Conservation (phyloP, 2,329 filamentous ascomycete genomes). For the Moelleriella libera region DNA sequence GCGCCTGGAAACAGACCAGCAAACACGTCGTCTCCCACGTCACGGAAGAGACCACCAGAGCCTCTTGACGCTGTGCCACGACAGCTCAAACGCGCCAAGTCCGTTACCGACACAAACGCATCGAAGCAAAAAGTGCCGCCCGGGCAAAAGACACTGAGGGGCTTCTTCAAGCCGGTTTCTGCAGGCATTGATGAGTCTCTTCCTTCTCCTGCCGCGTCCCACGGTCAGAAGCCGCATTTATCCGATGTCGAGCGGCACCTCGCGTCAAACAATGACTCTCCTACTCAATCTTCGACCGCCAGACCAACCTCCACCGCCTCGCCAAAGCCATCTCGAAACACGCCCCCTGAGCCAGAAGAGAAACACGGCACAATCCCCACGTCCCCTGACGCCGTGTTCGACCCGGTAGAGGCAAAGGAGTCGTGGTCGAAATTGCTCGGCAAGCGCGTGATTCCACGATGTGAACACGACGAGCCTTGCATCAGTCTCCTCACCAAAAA, state of each 20-base stretch:
- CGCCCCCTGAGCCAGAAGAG: not conserved
- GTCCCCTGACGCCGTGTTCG: conserved; percentile 33
- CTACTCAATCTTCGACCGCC: too few species aligned
- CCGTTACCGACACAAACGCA: conserved; percentile 8
- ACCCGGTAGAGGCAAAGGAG: conserved; percentile 61
- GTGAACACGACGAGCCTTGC: conserved; percentile 82
- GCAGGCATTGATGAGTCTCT: conserved; percentile 1
- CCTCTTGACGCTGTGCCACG: not conserved
- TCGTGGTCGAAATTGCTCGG: conserved; percentile 77
- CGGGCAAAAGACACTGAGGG: conserved; percentile 49
- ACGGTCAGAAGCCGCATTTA: too few species aligned
- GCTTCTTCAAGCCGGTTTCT: conserved; percentile 56
- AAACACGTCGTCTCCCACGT: not conserved
- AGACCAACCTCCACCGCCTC: not conserved
- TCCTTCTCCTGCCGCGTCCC: not conserved
- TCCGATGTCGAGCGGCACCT: too few species aligned
- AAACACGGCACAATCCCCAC: not conserved
- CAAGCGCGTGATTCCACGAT: conserved; percentile 59
- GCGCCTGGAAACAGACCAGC: too few species aligned
- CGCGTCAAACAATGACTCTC: too few species aligned
- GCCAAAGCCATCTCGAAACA: not conserved
- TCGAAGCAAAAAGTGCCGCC: conserved; percentile 16
- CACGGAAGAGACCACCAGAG: conserved; percentile 1
- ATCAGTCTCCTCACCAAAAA: conserved; percentile 78
- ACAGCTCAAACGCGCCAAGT: conserved; percentile 13